A percentile compares a stretch with the other conserved stretches of the same genome.
Evolutionary conservation across 257 asterid genomes (phyloP).

Genomic region (Handroanthus guayacan): DNA sequence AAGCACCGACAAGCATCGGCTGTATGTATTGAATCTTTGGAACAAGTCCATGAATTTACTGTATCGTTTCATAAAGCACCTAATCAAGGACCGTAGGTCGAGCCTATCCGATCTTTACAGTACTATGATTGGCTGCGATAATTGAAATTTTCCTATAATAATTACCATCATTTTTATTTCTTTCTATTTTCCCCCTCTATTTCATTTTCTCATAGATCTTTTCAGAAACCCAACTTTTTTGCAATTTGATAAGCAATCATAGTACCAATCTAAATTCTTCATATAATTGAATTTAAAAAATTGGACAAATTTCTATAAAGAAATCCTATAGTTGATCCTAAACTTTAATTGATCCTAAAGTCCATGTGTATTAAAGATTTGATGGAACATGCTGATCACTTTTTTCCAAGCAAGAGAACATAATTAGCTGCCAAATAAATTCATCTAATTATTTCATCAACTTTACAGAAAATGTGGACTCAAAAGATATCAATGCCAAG

Average conservation of each 20-base stretch:
- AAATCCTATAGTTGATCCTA: neutral
- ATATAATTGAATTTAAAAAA: too few species aligned
- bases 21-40: too few species aligned
- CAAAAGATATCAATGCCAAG: constrained; percentile 3
- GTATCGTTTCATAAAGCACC: too few species aligned
- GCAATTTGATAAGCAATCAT: neutral
- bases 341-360: neutral
- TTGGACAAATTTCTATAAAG: neutral
- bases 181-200: neutral
- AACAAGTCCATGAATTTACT: too few species aligned
- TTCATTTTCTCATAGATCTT: neutral
- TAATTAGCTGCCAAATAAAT: neutral
- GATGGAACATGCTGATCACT: neutral
- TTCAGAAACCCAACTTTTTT: neutral
- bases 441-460: neutral
- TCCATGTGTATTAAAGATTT: too few species aligned
- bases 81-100: too few species aligned
- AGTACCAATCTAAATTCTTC: neutral
- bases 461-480: constrained; percentile 10
- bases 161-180: too few species aligned
- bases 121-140: too few species aligned
- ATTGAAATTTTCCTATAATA: too few species aligned
- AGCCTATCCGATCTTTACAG: too few species aligned
- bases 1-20: too few species aligned
- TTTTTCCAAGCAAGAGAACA: neutral